Base-by-base conservation (phyloP, 116 monocot genomes). In the Posidonia oceanica region DNA sequence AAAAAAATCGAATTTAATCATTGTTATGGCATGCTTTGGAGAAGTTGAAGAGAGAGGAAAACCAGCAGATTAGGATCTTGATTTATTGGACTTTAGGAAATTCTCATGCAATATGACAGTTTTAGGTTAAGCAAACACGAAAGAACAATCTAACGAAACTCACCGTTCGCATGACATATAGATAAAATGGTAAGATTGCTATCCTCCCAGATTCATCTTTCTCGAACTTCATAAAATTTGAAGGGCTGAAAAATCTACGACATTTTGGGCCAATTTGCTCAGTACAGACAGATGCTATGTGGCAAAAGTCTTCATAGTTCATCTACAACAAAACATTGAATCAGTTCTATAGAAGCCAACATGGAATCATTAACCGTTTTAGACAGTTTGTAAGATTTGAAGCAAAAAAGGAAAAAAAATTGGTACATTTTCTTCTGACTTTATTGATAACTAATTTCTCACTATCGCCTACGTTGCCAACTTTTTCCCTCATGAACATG, bases 121-220 rank as follows among this genome's bases (percentile, higher is more conserved):
- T 1, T 48, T 48, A 48, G 18, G 20, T 66, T 39, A 41, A 40
- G 4, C 40, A 68, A 68, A 29, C 22, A 53, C 42, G 53, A 66
- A 54, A 23, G 52, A 53, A 44, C 15, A 23, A 67, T 48, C 67
- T 29, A 67, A 53, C 21, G 22, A 56, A 71, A 76, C 89, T 21
- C 70, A 97, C 97, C 17, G 93, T 97, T 74, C 97, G 74, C 97
- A 97, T 97, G 76, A 97, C 97, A 81, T 97, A 97, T 29, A 97
- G 86, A 77, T 97, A 97, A 78, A 97, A 97, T 68, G 97, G 97
- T 61, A 97, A 74, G 71, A 97, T 97, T 69, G 97, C 97, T 72
- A 97, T 97, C 72, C 97, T 92, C 78, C 97, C 97, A 38, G 97
- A 89, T 83, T 97, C 97, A 84, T 97, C 97, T 72, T 97, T 97